Base-by-base conservation (phyloP, 805 yeast species). In the Metschnikowia peoriensis region DNA sequence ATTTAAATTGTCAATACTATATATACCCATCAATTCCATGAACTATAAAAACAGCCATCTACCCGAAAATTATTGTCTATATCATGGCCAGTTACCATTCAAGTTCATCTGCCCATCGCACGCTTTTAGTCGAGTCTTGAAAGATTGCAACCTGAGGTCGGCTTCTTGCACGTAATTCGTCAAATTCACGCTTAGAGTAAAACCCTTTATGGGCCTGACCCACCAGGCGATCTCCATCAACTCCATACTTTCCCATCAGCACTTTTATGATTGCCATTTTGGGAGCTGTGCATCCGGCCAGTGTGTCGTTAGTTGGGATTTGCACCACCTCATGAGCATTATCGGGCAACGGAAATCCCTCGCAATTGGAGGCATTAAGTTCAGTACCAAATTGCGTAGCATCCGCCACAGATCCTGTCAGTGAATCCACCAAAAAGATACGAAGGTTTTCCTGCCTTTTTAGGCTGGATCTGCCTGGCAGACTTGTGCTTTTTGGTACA, bases 381-480 rank as follows among this genome's bases (percentile, higher is more conserved):
- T 84, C 88, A 1, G 89, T 85, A 1, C 88, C 90, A 66, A 80
- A 84, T 57, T 77, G 79, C 2, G 89, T 84, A 9, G 89, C 88
- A 60, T 85, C 89, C 56, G 76, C 78, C 14, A 82, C 61, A 51
- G 71, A 71, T 0, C 88, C 88, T 38, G 84, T 82, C 61, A 83
- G 79, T 6, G 88, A 77, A 57, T 84, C 85, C 32, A 85, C 88
- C 43, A 84, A 67, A 58, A 77, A 74, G 44, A 82, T 82, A 34
- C 63, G 62, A 14, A 55, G 52, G 22, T 57, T 38, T n/a, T 58
- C 51, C 28, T 56, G 52, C 46, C 60, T 53, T 49, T 64, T 66
- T 22, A 73, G 57, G 28, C 66, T 58, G 8, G 83, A 74, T 55
- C 61, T 72, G 4, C 64, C 59, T 1, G 70, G 68, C 34, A 58